Base-by-base conservation (phyloP, 768 basidiomycete species). In the Sarcodon aspratus region DNA sequence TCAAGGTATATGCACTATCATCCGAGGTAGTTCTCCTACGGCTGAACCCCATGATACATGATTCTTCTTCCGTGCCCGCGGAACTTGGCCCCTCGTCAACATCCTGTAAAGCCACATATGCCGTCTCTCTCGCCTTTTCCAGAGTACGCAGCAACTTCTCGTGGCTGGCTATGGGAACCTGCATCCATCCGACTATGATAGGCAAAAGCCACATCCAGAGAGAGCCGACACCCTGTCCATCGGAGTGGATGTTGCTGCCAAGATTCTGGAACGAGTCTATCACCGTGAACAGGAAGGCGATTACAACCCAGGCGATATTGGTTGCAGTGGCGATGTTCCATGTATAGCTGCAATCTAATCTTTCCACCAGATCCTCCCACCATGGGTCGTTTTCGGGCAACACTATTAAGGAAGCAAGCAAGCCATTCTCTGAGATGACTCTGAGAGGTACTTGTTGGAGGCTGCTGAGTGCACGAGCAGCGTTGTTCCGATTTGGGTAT, bases 151-250 rank as follows among this genome's bases (percentile, higher is more conserved):
- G 36, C 10, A 72, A 57, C 7, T 67, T 63, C 2, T 38, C 33
- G 5, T 60, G 27, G 9, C 17, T 17, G 5, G 17, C 15, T 58
- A 51, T 71, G 65, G 69, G 67, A 7, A 71, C 51, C 44, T 69
- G 60, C 7, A 72, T 53, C 66, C 70, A 73, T 4, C 69, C 66
- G 3, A 66, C 53, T 15, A 42, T 64, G 4, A 73, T 53, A 0
- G 71, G 63, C 6, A 73, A 37, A 17, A 73, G 60, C 69, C 71
- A 74, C 7, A 73, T 52, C 70, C 69, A 74, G 13, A 66, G 55
- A 2, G 66, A 64, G 4, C 66, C 70, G 6, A 68, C 64, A 18
- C 62, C 66, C 46, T 69, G 62, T 0, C 70, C 70, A 33, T 60
- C 66, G 1, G 61, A 57, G 31, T 63, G 55, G 1, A 69, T 53